Percentiles rank a stretch among this genome's conserved stretches.
These are phyloP conservation scores for Phyllosticta paracitricarpa DNA, from an alignment of 2,329 filamentous ascomycete genomes.

Conservation along the genomic window DNA sequence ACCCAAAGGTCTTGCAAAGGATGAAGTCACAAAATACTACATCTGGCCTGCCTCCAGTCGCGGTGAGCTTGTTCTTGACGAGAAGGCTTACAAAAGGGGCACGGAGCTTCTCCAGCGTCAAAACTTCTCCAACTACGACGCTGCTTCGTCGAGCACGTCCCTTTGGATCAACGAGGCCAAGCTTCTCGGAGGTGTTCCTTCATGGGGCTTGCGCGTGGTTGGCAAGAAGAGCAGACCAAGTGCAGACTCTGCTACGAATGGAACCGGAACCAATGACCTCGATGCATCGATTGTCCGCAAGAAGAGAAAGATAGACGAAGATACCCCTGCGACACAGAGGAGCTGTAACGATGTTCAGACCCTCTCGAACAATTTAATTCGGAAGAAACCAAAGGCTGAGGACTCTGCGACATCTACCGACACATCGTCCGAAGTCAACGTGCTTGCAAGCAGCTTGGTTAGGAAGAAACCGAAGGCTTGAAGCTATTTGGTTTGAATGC, in stretches of 20 bases:
- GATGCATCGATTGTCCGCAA: constrained; percentile 24
- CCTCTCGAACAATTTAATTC: constrained; percentile 1
- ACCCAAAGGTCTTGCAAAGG: constrained; percentile 37
- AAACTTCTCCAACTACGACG: constrained; percentile 58
- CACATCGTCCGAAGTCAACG: background rate
- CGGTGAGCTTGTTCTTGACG: constrained; percentile 53
- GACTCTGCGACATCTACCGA: background rate
- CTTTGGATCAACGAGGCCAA: constrained; percentile 63
- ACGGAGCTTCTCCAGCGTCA: constrained; percentile 61
- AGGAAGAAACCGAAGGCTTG: constrained; percentile 23
- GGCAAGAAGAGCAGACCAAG: background rate
- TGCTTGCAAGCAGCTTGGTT: constrained; percentile 15
- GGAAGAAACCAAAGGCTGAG: constrained; percentile 7
- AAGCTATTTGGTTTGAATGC: background rate
- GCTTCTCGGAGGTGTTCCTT: constrained; percentile 15
- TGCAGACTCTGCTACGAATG: constrained; percentile 2
- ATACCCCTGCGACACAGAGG: background rate
- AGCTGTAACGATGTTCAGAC: background rate
- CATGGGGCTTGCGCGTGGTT: background rate
- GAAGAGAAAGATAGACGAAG: constrained; percentile 22
- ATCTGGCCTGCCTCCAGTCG: constrained; percentile 53
- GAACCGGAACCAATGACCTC: constrained; percentile 14
- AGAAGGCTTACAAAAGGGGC: constrained; percentile 55
- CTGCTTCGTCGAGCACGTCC: constrained; percentile 53
- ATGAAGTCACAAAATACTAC: constrained; percentile 52